Conservation (phyloP, 2,329 filamentous ascomycete species). For the Fusarium dimerum region DNA sequence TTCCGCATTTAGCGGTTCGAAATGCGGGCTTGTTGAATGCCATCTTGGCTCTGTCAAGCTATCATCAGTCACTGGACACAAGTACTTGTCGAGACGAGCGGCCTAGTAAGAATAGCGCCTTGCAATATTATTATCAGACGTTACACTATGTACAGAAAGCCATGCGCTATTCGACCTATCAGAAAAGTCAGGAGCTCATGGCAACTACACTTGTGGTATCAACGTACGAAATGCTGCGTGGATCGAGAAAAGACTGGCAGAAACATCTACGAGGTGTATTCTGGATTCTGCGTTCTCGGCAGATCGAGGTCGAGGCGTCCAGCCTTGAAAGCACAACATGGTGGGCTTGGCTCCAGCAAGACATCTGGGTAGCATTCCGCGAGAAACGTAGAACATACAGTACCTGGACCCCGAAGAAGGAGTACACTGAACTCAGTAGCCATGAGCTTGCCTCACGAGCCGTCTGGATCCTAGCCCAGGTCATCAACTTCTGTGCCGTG, state of each 20-base stretch:
- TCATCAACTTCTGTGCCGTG: conserved; percentile 53
- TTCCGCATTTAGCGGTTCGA: conserved; percentile 22
- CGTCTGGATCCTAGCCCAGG: conserved; percentile 56
- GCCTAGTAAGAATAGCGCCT: conserved; percentile 23
- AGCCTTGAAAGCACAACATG: conserved; percentile 60
- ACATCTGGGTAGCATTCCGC: conserved; percentile 64
- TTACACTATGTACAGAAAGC: conserved; percentile 62
- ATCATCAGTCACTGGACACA: conserved; percentile 16
- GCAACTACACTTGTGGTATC: conserved; percentile 61
- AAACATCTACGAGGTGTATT: conserved; percentile 65
- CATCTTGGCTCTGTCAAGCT: conserved; percentile 52
- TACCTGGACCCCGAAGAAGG: conserved; percentile 57
- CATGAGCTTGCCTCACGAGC: conserved; percentile 56
- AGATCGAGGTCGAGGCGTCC: conserved; percentile 59
- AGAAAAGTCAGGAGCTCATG: conserved; percentile 57
- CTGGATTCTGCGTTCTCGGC: conserved; percentile 64
- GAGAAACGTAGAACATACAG: conserved; percentile 57
- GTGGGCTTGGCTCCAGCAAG: conserved; percentile 69
- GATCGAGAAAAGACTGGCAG: conserved; percentile 52
- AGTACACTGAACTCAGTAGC: conserved; percentile 47
- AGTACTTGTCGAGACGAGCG: background rate
- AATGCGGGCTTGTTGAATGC: conserved; percentile 60
- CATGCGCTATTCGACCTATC: conserved; percentile 59
- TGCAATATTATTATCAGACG: conserved; percentile 62
- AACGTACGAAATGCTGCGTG: conserved; percentile 68